Conservation (phyloP, 2,329 filamentous ascomycete species). For the Aspergillus versicolor region DNA sequence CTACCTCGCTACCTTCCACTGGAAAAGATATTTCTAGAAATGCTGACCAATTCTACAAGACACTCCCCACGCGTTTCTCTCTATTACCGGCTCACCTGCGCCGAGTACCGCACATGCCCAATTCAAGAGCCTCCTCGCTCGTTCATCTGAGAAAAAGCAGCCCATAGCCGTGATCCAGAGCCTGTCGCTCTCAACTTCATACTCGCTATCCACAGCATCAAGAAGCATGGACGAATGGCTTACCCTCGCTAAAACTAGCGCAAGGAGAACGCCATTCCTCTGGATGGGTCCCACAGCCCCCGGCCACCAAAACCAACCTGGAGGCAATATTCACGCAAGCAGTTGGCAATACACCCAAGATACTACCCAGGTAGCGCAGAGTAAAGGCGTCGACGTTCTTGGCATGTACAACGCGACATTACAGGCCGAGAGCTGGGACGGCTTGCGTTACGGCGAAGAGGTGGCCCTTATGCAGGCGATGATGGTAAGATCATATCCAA, state of each 20-base stretch:
- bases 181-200: slow-evolving; percentile 32
- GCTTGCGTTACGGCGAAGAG: slow-evolving; percentile 38
- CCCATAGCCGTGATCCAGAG: slow-evolving; percentile 44
- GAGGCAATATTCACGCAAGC: slow-evolving; percentile 30
- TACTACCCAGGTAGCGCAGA: slow-evolving; percentile 32
- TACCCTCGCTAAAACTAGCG: slow-evolving; percentile 32
- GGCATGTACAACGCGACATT: slow-evolving; percentile 46
- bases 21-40: neutral
- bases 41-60: slow-evolving; percentile 24
- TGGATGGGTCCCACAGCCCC: slow-evolving; percentile 44
- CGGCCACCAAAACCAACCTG: slow-evolving; percentile 33
- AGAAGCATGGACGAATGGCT: slow-evolving; percentile 43
- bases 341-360: slow-evolving; percentile 42
- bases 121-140: slow-evolving; percentile 33
- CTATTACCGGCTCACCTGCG: slow-evolving; percentile 31
- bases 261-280: slow-evolving; percentile 43
- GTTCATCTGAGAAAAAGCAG: slow-evolving; percentile 31
- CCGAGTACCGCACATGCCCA: slow-evolving; percentile 23
- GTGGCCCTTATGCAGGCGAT: slow-evolving; percentile 45
- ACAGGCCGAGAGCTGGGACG: slow-evolving; percentile 41
- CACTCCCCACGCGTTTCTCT: slow-evolving; percentile 38
- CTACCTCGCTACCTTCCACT: neutral
- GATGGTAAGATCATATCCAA: slow-evolving; percentile 34
- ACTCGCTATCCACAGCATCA: slow-evolving; percentile 29
- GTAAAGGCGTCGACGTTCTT: slow-evolving; percentile 41